A percentile compares a stretch with the other conserved stretches of the same genome.
Evolutionary conservation across 257 asterid species (phyloP).

Genomic region (Plantago elongata): DNA sequence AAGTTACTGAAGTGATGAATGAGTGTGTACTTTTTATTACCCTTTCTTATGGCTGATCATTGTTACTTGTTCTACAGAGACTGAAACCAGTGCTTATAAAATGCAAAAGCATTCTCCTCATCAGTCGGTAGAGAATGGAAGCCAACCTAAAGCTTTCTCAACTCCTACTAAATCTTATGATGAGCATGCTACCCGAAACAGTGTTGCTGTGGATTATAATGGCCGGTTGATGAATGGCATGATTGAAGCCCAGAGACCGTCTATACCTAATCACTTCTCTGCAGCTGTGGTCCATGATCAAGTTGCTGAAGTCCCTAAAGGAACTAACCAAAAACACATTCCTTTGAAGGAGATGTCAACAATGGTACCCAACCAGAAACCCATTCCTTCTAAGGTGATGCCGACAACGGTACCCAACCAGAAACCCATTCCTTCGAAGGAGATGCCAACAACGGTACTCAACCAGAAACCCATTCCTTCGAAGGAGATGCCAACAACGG

Average conservation of each 20-base stretch:
- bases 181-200: conserved; percentile 28
- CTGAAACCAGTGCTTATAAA: conserved; percentile 56
- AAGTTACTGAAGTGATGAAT: background rate
- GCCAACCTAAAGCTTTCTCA: conserved; percentile 35
- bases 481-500: no score
- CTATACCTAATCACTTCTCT: conserved; percentile 32
- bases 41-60: conserved; percentile 28
- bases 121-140: conserved; percentile 47
- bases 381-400: no score
- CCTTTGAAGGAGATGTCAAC: no score
- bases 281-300: conserved; percentile 24
- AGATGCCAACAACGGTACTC: no score
- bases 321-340: no score
- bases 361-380: no score
- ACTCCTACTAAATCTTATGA: conserved; percentile 28
- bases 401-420: no score
- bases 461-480: no score
- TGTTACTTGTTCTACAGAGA: conserved; percentile 50
- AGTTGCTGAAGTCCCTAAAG: conserved; percentile 26
- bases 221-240: conserved; percentile 41
- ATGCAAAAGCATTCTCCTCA: conserved; percentile 37
- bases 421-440: no score
- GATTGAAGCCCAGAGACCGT: conserved; percentile 31
- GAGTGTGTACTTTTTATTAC: conserved; percentile 18
- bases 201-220: conserved; percentile 22